A percentile compares a stretch with the other conserved stretches of the same genome.
Conservation (phyloP, 148 eudicot species). For the Polygonum aviculare region DNA sequence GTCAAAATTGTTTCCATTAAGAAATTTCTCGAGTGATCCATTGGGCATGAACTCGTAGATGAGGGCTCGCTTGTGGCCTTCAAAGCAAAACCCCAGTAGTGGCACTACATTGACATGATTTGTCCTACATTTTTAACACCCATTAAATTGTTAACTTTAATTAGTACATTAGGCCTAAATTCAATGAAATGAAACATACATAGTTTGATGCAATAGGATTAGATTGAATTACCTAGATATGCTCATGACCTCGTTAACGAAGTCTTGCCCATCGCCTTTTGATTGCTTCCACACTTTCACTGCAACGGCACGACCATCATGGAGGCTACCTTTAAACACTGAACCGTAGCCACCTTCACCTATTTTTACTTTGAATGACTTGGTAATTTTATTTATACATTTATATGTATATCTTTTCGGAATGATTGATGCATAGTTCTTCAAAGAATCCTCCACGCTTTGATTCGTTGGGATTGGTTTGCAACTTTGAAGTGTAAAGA, state of each 20-base stretch:
- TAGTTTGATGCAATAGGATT: background rate
- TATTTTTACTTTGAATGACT: background rate
- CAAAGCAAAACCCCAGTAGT: background rate
- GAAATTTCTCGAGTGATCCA: background rate
- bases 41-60: slow-evolving; percentile 4
- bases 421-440: background rate
- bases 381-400: background rate
- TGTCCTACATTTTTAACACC: background rate
- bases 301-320: background rate
- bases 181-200: background rate
- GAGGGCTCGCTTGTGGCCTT: slow-evolving; percentile 6
- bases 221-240: background rate
- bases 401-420: background rate
- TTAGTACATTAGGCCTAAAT: background rate
- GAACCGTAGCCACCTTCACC: background rate
- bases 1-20: background rate
- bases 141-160: background rate
- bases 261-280: background rate
- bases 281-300: background rate
- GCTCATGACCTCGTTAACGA: background rate
- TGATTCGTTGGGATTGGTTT: background rate
- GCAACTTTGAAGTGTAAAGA: background rate
- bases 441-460: background rate
- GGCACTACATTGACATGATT: slow-evolving; percentile 2
- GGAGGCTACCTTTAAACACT: background rate